These are phyloP conservation scores for Podospora pseudoanserina DNA, from an alignment of 495 filamentous ascomycete species.

Conservation along the genomic window DNA sequence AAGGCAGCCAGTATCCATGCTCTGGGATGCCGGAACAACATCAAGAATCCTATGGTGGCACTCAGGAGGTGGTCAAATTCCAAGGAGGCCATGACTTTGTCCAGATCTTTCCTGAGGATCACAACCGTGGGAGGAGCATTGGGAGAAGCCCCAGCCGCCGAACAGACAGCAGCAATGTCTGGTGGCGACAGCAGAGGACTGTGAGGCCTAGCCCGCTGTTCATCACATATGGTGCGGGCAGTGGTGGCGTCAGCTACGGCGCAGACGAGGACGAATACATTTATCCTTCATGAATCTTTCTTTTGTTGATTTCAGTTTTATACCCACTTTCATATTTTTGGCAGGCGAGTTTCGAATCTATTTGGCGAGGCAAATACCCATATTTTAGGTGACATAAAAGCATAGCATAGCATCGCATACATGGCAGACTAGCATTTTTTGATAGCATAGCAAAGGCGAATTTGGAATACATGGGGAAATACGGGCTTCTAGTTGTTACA, in stretches of 20 bases:
- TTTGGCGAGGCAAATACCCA: neutral
- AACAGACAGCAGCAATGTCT: neutral
- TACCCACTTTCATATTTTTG: neutral
- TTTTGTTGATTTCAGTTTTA: neutral
- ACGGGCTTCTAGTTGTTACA: neutral
- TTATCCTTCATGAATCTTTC: neutral
- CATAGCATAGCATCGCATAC: neutral
- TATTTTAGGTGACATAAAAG: neutral
- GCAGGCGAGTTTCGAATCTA: neutral
- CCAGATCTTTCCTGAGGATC: neutral
- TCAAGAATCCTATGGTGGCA: neutral
- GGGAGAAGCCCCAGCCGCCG: neutral
- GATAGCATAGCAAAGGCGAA: neutral
- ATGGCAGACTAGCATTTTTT: neutral
- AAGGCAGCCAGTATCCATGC: conserved; percentile 22
- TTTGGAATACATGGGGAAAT: neutral
- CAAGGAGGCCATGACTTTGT: neutral
- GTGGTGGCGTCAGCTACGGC: neutral
- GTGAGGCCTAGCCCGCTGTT: neutral
- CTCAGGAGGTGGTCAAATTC: neutral
- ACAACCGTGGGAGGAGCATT: neutral
- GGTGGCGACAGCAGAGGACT: neutral
- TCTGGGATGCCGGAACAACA: conserved; percentile 26
- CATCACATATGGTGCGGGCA: neutral
- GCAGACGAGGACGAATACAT: neutral